Base-by-base conservation (phyloP, 805 yeast genomes). In the Barnettozyma sucrosica region DNA sequence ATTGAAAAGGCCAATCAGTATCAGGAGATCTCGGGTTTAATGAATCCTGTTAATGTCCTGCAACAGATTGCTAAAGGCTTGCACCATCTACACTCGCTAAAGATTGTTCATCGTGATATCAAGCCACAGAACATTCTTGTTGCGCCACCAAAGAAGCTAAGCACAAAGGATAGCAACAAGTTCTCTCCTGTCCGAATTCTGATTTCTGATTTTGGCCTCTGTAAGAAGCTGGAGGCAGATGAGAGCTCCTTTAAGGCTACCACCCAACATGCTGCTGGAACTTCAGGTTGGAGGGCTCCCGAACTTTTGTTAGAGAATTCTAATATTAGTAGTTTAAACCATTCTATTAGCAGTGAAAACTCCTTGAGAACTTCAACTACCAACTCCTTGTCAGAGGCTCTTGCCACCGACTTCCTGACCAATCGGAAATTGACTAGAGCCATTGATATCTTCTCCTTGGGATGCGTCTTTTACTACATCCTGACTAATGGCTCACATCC, bases 231-330 rank as follows among this genome's bases (percentile, higher is more conserved):
- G 44, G 99, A 93, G 52, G 79, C 82, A 14, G 98, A 89, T 56
- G 97, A 93, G 65, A 85, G 96, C 2, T 87, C 96, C 2, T 92
- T 92, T 65, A 76, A 92, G 52, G 96, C 97, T 0, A 92, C 96
- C 0, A 83, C 93, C 0, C 89, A 88, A 30, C 83, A 89, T 58
- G 95, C 95, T 18, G 96, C 97, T 0, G 99, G 99, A 2, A 93
- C 99, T 0, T 79, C 93, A 4, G 99, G 99, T 3, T 93, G 99
- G 99, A 77, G 97, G 56, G 98, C 99, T 0, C 99, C 99, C 0
- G 99, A 93, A 59, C 65, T 88, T 30, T 66, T 88, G 33, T 63
- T 76, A 21, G 77, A 73, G 38, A 72, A 64, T 20, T 45, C 55
- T 7, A 51, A 51, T 48, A 21, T 51, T 9, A 32, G 38, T 9